These are phyloP conservation scores for Peronospora tabacina DNA, from an alignment of 352 stramenopile species.

Conservation along the genomic window DNA sequence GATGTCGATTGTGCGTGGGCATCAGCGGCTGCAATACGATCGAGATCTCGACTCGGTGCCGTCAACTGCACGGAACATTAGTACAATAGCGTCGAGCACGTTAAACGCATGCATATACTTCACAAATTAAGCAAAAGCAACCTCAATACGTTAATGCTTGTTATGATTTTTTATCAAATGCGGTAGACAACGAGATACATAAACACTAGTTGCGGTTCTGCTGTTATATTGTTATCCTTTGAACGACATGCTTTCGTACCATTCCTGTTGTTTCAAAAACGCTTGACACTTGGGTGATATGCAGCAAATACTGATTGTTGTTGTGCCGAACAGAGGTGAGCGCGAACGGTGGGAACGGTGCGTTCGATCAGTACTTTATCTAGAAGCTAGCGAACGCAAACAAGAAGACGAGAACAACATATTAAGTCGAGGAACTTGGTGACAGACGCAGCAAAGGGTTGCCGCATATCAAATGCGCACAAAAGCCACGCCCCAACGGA, in stretches of 20 bases:
- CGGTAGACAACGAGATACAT: no score
- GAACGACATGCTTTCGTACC: not conserved
- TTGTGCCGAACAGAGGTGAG: slow-evolving; percentile 13
- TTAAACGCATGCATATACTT: no score
- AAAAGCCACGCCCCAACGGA: slow-evolving; percentile 31
- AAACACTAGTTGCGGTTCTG: no score
- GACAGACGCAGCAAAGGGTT: slow-evolving; percentile 21
- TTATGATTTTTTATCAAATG: no score
- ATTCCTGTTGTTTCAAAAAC: not conserved
- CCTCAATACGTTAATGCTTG: no score
- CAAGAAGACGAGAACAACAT: slow-evolving; percentile 22
- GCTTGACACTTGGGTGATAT: not conserved
- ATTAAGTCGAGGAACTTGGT: slow-evolving; percentile 23
- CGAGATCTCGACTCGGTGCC: not conserved
- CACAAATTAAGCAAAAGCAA: no score
- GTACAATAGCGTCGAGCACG: not conserved
- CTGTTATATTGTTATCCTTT: no score
- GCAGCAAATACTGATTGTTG: slow-evolving; percentile 8
- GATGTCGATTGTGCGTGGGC: slow-evolving; percentile 12
- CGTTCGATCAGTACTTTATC: slow-evolving; percentile 30
- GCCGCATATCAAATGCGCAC: slow-evolving; percentile 28
- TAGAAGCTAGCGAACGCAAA: slow-evolving; percentile 24
- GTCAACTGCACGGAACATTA: slow-evolving; percentile 1
- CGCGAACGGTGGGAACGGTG: slow-evolving; percentile 7
- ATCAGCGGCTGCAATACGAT: slow-evolving; percentile 9